Percentiles rank a stretch among this genome's conserved stretches.
Evolutionary conservation across 495 filamentous ascomycete genomes (phyloP).

Genomic region (Penicillium steckii): DNA sequence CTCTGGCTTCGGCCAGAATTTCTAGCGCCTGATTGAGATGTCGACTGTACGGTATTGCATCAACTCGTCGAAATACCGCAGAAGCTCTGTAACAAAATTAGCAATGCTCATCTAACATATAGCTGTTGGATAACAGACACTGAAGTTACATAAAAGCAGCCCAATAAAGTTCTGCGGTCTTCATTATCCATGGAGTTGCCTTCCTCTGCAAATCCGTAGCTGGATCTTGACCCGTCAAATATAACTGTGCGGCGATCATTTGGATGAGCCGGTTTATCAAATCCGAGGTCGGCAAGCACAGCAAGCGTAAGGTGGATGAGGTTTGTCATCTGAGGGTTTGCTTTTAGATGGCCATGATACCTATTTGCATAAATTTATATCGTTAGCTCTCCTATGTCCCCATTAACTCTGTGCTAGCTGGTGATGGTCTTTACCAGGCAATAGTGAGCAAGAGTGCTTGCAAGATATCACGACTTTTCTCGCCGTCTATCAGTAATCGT

Average conservation of each 20-base stretch:
- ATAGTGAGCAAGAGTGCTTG: constrained; percentile 7
- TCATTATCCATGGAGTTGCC: constrained; percentile 3
- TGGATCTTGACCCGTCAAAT: constrained; percentile 5
- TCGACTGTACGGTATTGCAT: not conserved
- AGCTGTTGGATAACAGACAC: not conserved
- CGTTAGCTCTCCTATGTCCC: too few species aligned
- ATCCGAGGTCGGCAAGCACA: constrained; percentile 9
- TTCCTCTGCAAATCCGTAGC: not conserved
- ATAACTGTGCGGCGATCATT: constrained; percentile 10
- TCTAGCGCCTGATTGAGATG: not conserved
- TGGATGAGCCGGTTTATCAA: constrained; percentile 7
- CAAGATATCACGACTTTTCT: constrained; percentile 6
- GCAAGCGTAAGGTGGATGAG: constrained; percentile 8
- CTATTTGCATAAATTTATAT: not conserved
- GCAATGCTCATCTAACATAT: not conserved
- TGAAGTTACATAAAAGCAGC: constrained; percentile 12
- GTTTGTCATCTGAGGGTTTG: constrained; percentile 11
- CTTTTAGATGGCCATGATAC: constrained; percentile 6
- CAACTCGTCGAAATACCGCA: not conserved
- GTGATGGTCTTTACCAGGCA: constrained; percentile 7
- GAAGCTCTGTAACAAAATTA: not conserved
- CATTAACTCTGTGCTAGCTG: too few species aligned
- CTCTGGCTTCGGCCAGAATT: not conserved
- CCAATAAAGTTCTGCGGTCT: constrained; percentile 7
- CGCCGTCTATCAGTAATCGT: constrained; percentile 5